phyloP scores from a whole-genome alignment of 1,284 basidiomycete species.

The Sphaerobolus stellatus region DNA sequence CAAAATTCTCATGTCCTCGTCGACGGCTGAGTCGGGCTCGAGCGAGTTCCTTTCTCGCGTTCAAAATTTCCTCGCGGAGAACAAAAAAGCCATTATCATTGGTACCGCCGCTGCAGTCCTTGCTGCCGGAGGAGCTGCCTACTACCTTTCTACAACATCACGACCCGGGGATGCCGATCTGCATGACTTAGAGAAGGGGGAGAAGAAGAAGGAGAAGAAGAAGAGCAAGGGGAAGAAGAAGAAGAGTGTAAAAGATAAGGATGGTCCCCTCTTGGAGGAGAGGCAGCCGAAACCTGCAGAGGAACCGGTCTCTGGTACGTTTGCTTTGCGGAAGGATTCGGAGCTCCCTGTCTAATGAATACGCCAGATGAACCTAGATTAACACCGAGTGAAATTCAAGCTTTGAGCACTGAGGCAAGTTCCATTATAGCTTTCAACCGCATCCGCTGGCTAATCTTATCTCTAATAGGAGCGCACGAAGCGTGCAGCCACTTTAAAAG shows the following conservation, averaged over 20 bases:
- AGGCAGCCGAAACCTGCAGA: conserved; percentile 40
- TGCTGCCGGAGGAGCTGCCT: conserved; percentile 75
- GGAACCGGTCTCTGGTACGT: conserved; percentile 6
- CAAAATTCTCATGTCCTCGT: conserved; percentile 13
- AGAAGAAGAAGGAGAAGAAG: conserved; percentile 53
- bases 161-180: conserved; percentile 29
- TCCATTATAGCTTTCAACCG: conserved; percentile 5
- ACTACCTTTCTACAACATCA: conserved; percentile 61
- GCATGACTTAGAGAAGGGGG: conserved; percentile 45
- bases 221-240: conserved; percentile 63
- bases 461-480: conserved; percentile 65
- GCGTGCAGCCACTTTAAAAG: conserved; percentile 81
- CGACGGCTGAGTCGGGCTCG: conserved; percentile 12
- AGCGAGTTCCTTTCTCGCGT: conserved; percentile 28
- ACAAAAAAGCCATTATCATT: conserved; percentile 70
- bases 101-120: conserved; percentile 69
- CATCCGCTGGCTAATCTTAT: background rate
- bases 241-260: conserved; percentile 44
- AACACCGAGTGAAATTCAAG: conserved; percentile 17
- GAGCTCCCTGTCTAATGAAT: no score
- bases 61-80: conserved; percentile 68
- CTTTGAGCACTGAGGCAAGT: conserved; percentile 24
- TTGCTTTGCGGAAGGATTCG: no score
- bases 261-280: conserved; percentile 80
- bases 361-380: conserved; percentile 48